Evolutionary conservation across 148 eudicot species (phyloP).

Genomic region (Agrostemma githago): DNA sequence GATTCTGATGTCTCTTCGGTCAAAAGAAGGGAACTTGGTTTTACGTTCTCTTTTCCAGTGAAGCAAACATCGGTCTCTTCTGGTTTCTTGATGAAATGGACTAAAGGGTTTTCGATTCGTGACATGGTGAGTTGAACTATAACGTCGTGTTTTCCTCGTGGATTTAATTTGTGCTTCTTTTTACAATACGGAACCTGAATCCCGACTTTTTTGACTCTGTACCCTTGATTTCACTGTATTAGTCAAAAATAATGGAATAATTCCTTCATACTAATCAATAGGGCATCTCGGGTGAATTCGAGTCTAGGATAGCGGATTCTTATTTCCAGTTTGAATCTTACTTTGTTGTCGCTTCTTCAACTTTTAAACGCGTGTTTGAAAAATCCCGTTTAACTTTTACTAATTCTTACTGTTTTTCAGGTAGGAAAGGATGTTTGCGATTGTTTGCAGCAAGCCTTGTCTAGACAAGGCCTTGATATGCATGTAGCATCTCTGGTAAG

Average conservation of each 20-base stretch:
- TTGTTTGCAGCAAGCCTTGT: constrained; percentile 56
- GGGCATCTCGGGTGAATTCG: neutral
- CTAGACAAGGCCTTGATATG: constrained; percentile 61
- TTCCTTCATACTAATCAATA: no score
- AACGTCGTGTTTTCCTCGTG: no score
- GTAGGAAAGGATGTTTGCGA: constrained; percentile 72
- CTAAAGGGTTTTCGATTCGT: constrained; percentile 69
- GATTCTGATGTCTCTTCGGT: constrained; percentile 30
- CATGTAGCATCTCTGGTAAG: constrained; percentile 70
- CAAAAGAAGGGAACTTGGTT: constrained; percentile 64
- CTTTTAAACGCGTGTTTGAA: neutral
- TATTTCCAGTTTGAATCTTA: no score
- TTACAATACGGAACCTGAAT: no score
- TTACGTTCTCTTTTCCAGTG: constrained; percentile 93
- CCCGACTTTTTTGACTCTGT: no score
- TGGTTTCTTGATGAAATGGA: constrained; percentile 76
- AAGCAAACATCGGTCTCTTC: constrained; percentile 71
- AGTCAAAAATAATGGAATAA: no score
- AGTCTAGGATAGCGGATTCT: neutral
- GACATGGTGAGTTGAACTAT: constrained; percentile 67
- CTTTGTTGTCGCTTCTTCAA: neutral
- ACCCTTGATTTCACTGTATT: no score
- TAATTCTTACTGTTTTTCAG: constrained; percentile 29
- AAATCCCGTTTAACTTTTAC: neutral
- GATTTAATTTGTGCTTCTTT: no score